Base-by-base conservation (phyloP, 768 basidiomycete genomes). In the Heimioporus sp. region DNA sequence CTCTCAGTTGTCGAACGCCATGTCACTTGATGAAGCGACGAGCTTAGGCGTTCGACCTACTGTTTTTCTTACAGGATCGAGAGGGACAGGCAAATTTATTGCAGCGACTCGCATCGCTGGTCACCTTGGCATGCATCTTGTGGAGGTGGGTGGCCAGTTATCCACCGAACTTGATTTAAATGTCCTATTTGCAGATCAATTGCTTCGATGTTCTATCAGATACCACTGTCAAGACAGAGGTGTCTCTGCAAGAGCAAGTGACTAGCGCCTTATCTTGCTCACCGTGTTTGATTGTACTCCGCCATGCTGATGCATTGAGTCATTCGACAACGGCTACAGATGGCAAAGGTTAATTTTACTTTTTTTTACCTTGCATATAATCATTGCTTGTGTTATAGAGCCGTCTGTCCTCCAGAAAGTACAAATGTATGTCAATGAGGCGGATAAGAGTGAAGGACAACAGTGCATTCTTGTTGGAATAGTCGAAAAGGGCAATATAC, bases 181-280 rank as follows among this genome's bases (percentile, higher is more conserved):
- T 19, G 8, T 34, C 15, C 5, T n/a, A 31, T 46, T 37, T 50
- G 7, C 21, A 98, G 94, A 76, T 96, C 41, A 85, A 97, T 55
- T 95, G 92, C 64, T 98, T 83, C 64, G 82, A 91, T 48, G 61
- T 94, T 6, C 61, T 94, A 8, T 88, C 86, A 3, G 95, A 98
- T 44, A 86, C 79, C 39, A 82, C 86, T 40, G 72, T 74, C 2
- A 86, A 87, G 58, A 90, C 90, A 0, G 87, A 91, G 61, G 90
- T 80, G 2, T 79, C 76, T 2, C 72, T 98, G 0, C 78, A 78
- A 32, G 83, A 85, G 5, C 80, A 82, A 13, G 82, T 97, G 56
- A 91, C 92, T 47, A 81, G 85, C 67, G 93, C 92, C 2, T 72
- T 77, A 15, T 70, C 77, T 4, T 92, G 89, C 63, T 82, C 91